Conservation (phyloP, 2,329 filamentous ascomycete species). For the Chalara sp. region DNA sequence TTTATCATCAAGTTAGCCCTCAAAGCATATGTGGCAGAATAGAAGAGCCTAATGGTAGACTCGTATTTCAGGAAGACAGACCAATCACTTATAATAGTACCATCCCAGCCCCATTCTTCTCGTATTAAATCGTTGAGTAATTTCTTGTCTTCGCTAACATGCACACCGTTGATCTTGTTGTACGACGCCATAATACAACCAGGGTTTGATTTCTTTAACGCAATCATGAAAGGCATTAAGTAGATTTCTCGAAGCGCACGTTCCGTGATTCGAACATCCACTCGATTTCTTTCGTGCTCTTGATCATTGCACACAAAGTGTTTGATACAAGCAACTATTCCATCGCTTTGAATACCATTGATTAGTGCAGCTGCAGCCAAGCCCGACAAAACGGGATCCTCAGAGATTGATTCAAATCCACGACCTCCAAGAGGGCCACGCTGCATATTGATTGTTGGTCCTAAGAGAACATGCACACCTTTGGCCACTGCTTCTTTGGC, state of each 20-base stretch:
- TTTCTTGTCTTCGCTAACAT: slow-evolving; percentile 46
- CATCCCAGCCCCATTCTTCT: slow-evolving; percentile 51
- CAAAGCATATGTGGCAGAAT: background rate
- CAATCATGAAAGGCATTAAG: slow-evolving; percentile 49
- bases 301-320: slow-evolving; percentile 58
- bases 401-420: slow-evolving; percentile 52
- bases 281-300: slow-evolving; percentile 49
- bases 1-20: slow-evolving; percentile 3
- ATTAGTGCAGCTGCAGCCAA: slow-evolving; percentile 46
- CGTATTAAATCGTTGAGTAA: slow-evolving; percentile 45
- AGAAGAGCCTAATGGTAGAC: slow-evolving; percentile 17
- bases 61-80: too few species aligned
- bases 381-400: slow-evolving; percentile 51
- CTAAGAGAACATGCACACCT: slow-evolving; percentile 51
- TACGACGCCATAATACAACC: slow-evolving; percentile 54
- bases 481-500: slow-evolving; percentile 61
- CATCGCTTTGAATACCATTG: slow-evolving; percentile 48
- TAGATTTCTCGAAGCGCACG: slow-evolving; percentile 53
- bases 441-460: slow-evolving; percentile 59
- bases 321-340: slow-evolving; percentile 51
- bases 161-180: slow-evolving; percentile 50
- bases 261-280: slow-evolving; percentile 47
- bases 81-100: slow-evolving; percentile 55
- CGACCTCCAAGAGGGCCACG: slow-evolving; percentile 52
- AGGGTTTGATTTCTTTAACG: slow-evolving; percentile 43